A percentile compares a stretch with the other conserved stretches of the same genome.
Evolutionary conservation across 257 asterid species (phyloP).

Genomic region (Linderniella brevidens): DNA sequence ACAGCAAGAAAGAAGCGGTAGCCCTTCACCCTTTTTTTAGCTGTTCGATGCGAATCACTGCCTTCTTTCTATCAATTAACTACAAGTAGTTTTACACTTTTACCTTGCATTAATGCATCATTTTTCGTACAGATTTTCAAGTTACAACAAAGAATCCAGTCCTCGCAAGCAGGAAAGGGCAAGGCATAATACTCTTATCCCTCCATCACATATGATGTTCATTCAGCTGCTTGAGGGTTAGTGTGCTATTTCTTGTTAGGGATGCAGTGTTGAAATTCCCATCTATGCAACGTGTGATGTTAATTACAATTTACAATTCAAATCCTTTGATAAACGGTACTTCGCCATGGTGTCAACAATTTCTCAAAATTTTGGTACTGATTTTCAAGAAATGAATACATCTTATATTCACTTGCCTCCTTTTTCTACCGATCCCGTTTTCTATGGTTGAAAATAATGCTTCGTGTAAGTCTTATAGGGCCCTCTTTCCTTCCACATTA

Average conservation of each 20-base stretch:
- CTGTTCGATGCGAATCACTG: not conserved
- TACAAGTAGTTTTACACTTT: not conserved
- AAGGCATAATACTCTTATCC: conserved; percentile 27
- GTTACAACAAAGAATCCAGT: conserved; percentile 71
- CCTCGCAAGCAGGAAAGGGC: conserved; percentile 73
- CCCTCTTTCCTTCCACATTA: too few species aligned
- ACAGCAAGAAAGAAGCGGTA: conserved; percentile 91
- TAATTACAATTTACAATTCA: conserved; percentile 9
- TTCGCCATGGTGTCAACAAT: conserved; percentile 5
- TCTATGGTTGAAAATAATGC: too few species aligned
- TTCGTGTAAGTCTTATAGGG: too few species aligned
- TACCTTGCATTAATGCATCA: not conserved
- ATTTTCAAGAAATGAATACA: too few species aligned
- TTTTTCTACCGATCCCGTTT: too few species aligned
- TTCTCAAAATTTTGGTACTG: too few species aligned
- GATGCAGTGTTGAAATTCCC: too few species aligned
- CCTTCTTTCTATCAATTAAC: not conserved
- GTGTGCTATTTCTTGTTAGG: too few species aligned
- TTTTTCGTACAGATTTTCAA: conserved; percentile 38
- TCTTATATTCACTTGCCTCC: too few species aligned
- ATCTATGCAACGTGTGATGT: too few species aligned
- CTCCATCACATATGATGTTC: too few species aligned
- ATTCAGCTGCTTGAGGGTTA: too few species aligned
- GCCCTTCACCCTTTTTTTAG: conserved; percentile 12
- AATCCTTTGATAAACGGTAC: conserved; percentile 9